Base-by-base conservation (phyloP, 768 basidiomycete species). In the Lepiota brunneoincarnata region DNA sequence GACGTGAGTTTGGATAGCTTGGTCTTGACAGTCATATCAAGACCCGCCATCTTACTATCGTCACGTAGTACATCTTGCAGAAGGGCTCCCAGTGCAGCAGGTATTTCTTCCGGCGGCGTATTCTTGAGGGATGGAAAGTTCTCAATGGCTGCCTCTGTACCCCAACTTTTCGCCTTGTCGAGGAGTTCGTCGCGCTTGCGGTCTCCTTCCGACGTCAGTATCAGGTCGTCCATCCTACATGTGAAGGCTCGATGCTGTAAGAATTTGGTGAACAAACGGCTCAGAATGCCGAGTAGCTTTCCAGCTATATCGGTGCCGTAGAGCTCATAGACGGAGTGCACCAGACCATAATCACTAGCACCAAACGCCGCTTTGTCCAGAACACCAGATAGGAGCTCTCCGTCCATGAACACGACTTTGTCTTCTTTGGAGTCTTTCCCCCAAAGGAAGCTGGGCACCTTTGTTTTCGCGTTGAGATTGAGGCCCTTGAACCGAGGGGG, bases 361-460 rank as follows among this genome's bases (percentile, higher is more conserved):
- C 97, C 97, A 66, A 96, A 97, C 23, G 97, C 92, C 6, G 95
- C 89, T 72, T 99, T 99, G 75, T 99, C 97, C 51, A 99, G 79
- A 34, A 98, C 82, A 69, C 97, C 97, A 59, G 89, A 90, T 38
- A 98, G 80, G 1, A 98, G 80, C 64, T 98, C 92, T 38, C 97
- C 96, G 62, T 95, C 87, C 75, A 93, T 81, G 72, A 99, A 89
- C 40, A 93, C 69, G 46, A 98, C 91, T 49, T 87, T 83, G 60
- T 91, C 91, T 67, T 98, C 96, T 57, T 77, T 77, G 28, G 89
- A 88, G 65, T 87, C 82, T 46, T 77, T 71, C 47, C 89, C 88
- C 94, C 94, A 98, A 18, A 94, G 77, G 48, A 81, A 76, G 43
- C 89, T 91, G 2, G 91, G 87, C 11, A 98, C 90, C 70, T 98